Percentiles rank a stretch among this genome's conserved stretches.
These are phyloP conservation scores for Flaveria robusta DNA, from an alignment of 129 eudicot species.

Conservation along the genomic window DNA sequence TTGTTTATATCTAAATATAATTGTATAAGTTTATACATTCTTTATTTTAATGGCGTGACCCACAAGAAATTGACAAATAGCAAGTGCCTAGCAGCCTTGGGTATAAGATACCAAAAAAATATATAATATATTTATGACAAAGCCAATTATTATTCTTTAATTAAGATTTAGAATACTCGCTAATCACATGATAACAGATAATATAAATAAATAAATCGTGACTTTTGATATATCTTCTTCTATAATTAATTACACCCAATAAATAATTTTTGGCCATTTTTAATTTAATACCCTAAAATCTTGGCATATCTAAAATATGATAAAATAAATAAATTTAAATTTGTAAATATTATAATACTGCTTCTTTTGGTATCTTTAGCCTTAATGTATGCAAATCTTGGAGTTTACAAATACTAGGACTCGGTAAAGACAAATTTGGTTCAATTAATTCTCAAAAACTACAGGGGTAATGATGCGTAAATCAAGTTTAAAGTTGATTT, in stretches of 20 bases:
- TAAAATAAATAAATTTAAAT: conserved; percentile 18
- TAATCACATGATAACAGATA: conserved; percentile 3
- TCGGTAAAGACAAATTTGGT: conserved; percentile 45
- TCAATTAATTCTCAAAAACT: not conserved
- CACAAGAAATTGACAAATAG: conserved; percentile 4
- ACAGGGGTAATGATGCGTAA: no score
- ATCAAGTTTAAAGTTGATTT: no score
- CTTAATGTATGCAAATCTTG: conserved; percentile 46
- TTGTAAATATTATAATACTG: conserved; percentile 26
- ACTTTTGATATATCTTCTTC: conserved; percentile 32
- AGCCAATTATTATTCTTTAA: no score
- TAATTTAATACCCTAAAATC: conserved; percentile 51
- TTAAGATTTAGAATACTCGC: not conserved
- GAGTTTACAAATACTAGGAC: conserved; percentile 31
- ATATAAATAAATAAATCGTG: conserved; percentile 13
- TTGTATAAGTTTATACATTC: not conserved
- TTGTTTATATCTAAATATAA: not conserved
- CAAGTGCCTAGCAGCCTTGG: conserved; percentile 6
- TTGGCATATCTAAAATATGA: conserved; percentile 28
- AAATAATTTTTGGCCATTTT: conserved; percentile 28
- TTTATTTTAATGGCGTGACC: conserved; percentile 8
- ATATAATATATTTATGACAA: not conserved
- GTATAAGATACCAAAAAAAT: not conserved
- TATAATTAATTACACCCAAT: conserved; percentile 38
- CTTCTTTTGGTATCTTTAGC: conserved; percentile 46